Base-by-base conservation (phyloP, 148 eudicot species). In the Pouteria glomerata region DNA sequence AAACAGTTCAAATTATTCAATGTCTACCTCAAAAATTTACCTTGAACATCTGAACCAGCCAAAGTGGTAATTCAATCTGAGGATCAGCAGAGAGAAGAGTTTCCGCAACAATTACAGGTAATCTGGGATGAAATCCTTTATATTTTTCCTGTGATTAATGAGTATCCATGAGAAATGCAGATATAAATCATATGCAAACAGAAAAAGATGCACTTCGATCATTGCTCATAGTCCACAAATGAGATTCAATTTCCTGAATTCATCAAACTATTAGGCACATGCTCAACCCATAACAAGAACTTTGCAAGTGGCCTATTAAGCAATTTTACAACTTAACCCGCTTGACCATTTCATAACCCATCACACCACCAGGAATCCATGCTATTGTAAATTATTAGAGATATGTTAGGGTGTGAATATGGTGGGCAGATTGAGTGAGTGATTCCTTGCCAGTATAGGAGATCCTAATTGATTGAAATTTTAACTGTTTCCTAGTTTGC, bases 41-140 rank as follows among this genome's bases (percentile, higher is more conserved):
- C 99, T 92, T 96, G 71, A 96, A 96, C 82, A 82, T 85, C 56
- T 84, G 79, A 70, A 90, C 92, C 70, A 96, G 82, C 99, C 99
- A 96, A 72, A 90, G 96, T 58, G 99, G 99, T 80, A 96, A 82
- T 61, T 92, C 99, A 78, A 96, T 88, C 52, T 84, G 91, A 72
- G 90, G 82, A 87, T 96, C 90, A 35, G 92, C 77, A 66, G 85
- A 78, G 65, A 96, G 96, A 63, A 96, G 90, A 63, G 96, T 90
- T 76, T 93, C 97, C 18, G 99, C 99, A 81, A 92, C 96, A 71
- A 86, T 76, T n/a, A 84, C 80, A 4, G 99, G 97, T 69, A 96
- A 74, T 81, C 96, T 88, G 57, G 85, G 86, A 64, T 96, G 92
- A 78, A 78, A 88, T 57, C 60, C 67, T 78, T 76, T 87, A 80